A percentile compares a stretch with the other conserved stretches of the same genome.
phyloP scores from a whole-genome alignment of 1,284 basidiomycete genomes.

The Naganishia sp. region DNA sequence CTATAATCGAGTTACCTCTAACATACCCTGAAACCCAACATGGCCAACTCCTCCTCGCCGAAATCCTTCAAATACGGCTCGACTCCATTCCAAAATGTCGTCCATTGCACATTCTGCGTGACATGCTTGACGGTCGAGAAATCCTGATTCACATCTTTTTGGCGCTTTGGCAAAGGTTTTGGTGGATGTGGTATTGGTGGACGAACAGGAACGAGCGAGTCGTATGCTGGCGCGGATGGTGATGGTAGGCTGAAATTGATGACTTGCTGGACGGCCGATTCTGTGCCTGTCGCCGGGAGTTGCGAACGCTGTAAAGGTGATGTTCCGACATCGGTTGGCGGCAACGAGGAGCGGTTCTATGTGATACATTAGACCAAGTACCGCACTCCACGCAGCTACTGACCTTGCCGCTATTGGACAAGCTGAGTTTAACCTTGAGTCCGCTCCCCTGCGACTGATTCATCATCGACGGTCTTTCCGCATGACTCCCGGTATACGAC shows the following conservation, averaged over 20 bases:
- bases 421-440: conserved; percentile 14
- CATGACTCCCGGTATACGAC: not conserved
- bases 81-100: conserved; percentile 77
- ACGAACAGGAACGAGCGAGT: conserved; percentile 63
- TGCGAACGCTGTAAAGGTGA: not conserved
- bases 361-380: not conserved
- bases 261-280: conserved; percentile 20
- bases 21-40: conserved; percentile 73
- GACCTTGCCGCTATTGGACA: conserved; percentile 24
- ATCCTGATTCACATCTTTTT: conserved; percentile 78
- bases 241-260: conserved; percentile 32
- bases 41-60: conserved; percentile 87
- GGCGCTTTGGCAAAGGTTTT: conserved; percentile 73
- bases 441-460: conserved; percentile 9
- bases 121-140: conserved; percentile 75
- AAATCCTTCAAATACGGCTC: conserved; percentile 83
- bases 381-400: not conserved
- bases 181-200: conserved; percentile 68
- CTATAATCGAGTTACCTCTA: not conserved
- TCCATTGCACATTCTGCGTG: conserved; percentile 56
- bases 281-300: not conserved
- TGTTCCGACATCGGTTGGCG: not conserved
- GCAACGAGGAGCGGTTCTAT: not conserved
- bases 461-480: conserved; percentile 2
- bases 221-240: conserved; percentile 39